Evolutionary conservation across 352 stramenopile species (phyloP), one percentile per base, ranked within the genome.

Genomic region (Phytopythium litorale): DNA sequence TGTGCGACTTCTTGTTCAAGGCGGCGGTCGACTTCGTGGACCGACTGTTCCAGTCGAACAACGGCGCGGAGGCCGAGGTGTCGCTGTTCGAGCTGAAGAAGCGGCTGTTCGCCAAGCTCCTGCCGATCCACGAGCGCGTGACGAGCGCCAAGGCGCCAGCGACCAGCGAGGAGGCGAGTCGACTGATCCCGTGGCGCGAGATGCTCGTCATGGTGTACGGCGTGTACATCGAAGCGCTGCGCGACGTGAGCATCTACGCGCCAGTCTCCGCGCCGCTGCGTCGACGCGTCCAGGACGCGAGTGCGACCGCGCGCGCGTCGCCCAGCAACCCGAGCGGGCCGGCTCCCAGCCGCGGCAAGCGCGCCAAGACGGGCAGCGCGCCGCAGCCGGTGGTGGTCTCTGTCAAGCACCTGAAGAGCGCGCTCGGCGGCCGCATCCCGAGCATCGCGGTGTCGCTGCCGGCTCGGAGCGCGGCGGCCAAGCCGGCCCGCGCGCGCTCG

Each of bases 31-130:
- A 69, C 7, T 84, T 89, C 38, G 75, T 92, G 43, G 79, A 92
- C 50, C 61, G 37, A 19, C 40, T 92, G 1, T 92, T 89, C 55
- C 58, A 60, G 19, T 72, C 62, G 12, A 65, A 63, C 60, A 33
- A 56, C 15, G 56, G 60, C 21, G 49, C 64, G 11, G 33, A 5
- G 16, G 18, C 19, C n/a, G 12, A 55, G 7, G 60, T 89, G n/a
- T 89, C 81, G 30, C 76, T 73, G 18, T 76, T 70, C 13, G 83
- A 92, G 51, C 58, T 92, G 11, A 91, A 92, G 68, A 85, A 79
- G 23, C 56, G 68, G 3, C 55, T 91, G n/a, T 88, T 81, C 54
- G 67, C 60, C 23, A 43, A 66, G 13, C 63, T 92, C 30, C 59
- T 91, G 4, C 76, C 79, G 8, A 64, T 90, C 23, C 81, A 91